Evolutionary conservation across 2,329 filamentous ascomycete genomes (phyloP).

Genomic region (Cadophora sp.): DNA sequence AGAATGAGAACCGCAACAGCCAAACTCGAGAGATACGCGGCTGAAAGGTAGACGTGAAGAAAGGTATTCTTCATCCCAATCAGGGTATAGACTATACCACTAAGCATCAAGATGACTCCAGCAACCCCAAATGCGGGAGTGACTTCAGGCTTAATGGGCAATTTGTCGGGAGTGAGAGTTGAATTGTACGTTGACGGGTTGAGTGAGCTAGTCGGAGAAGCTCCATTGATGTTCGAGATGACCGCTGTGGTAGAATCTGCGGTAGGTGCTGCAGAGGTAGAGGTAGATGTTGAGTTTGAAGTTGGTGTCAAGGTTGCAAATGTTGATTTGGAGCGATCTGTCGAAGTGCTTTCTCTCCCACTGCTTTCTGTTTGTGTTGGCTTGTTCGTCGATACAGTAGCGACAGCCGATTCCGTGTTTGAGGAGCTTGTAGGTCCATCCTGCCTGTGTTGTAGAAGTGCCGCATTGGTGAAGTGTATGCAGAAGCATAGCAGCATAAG

Average conservation of each 20-base stretch:
- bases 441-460: constrained; percentile 35
- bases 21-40: constrained; percentile 74
- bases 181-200: constrained; percentile 37
- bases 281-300: constrained; percentile 26
- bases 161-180: constrained; percentile 50
- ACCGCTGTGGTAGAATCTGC: constrained; percentile 24
- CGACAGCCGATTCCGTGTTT: constrained; percentile 28
- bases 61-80: constrained; percentile 84
- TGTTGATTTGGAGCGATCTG: constrained; percentile 18
- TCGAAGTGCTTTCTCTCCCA: constrained; percentile 19
- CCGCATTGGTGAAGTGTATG: constrained; percentile 35
- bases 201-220: constrained; percentile 26
- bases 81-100: constrained; percentile 74
- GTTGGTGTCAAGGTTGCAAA: constrained; percentile 22
- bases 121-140: constrained; percentile 84
- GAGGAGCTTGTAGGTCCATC: constrained; percentile 39
- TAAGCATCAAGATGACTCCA: constrained; percentile 76
- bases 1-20: constrained; percentile 83
- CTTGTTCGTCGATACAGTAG: constrained; percentile 26
- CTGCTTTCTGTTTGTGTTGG: constrained; percentile 25
- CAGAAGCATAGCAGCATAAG: constrained; percentile 38
- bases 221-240: constrained; percentile 34
- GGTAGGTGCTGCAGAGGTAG: constrained; percentile 22
- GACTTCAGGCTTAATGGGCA: constrained; percentile 76
- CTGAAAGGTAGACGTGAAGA: constrained; percentile 82